Evolutionary conservation across 495 filamentous ascomycete genomes (phyloP), one percentile per base, ranked within the genome.

Genomic region (Neurospora terricola): DNA sequence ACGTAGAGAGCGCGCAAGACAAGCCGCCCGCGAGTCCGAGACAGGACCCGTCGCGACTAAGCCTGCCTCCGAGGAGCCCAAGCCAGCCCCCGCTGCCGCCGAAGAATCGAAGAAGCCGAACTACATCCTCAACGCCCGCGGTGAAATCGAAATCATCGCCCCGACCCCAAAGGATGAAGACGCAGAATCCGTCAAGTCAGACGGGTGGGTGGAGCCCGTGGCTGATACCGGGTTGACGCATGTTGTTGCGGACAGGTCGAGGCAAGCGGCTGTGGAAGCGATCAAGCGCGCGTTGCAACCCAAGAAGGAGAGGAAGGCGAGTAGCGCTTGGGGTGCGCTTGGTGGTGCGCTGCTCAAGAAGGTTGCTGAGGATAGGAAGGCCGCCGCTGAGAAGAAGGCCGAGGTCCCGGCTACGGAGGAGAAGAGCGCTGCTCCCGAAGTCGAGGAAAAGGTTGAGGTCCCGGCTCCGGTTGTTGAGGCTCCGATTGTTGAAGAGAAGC

Each of bases 401-500:
- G 69, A 36, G 34, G 4, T 39, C 2, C 18, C 69, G 34, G 36
- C 38, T 43, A 2, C 36, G 12, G 23, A 30, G 12, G 48, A 62
- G 54, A 62, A 27, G 23, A 30, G 54, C 42, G 4, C 4, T 72
- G 43, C n/a, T 66, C 12, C 30, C 2, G 42, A 59, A 21, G 71
- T 66, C 11, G 71, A 72, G 45, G 18, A 34, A 38, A 6, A 36
- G 11, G 6, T 71, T 71, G 72, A 74, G 48, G 37, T 27, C 5
- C 73, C 39, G 38, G 11, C 70, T 75, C 74, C 59, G 10, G 42
- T 42, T 38, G 23, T 23, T 8, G 78, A 78, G 21, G 38, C 71
- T 73, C 14, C 7, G 6, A 66, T 34, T 0, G 72, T 73, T 73
- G 48, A 79, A 71, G 62, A 79, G 71, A 70, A 77, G 72, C 72